Conservation (phyloP, 2,329 filamentous ascomycete species). For the Colletotrichum gloeosporioides region DNA sequence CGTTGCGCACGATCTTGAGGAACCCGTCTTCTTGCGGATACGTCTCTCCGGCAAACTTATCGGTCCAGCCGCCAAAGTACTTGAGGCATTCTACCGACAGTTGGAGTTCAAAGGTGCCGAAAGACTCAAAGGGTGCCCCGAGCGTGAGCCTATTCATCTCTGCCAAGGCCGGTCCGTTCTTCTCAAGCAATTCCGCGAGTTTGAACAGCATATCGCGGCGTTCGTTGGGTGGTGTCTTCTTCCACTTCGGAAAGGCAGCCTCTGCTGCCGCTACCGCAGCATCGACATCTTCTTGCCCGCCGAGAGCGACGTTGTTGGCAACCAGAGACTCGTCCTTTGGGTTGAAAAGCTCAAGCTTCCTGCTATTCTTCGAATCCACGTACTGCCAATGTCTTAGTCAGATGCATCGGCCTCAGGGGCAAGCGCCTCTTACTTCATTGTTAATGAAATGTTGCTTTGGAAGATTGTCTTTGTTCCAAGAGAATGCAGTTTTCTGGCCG, state of each 20-base stretch:
- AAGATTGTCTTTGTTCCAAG: conserved; percentile 35
- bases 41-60: conserved; percentile 28
- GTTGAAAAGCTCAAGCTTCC: conserved; percentile 53
- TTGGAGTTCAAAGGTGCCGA: conserved; percentile 48
- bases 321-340: conserved; percentile 55
- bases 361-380: conserved; percentile 44
- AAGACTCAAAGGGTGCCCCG: conserved; percentile 47
- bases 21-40: conserved; percentile 47
- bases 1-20: conserved; percentile 40
- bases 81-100: conserved; percentile 41
- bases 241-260: conserved; percentile 51
- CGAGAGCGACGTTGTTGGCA: conserved; percentile 50
- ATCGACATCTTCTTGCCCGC: conserved; percentile 52
- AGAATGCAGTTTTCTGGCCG: conserved; percentile 17
- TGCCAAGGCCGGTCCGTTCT: conserved; percentile 37
- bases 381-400: conserved; percentile 30
- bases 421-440: conserved; percentile 32
- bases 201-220: conserved; percentile 46
- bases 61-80: conserved; percentile 29
- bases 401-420: background rate
- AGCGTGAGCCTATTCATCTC: conserved; percentile 50
- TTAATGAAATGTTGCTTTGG: conserved; percentile 44
- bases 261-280: conserved; percentile 53
- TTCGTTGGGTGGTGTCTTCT: conserved; percentile 35
- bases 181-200: conserved; percentile 48